Evolutionary conservation across 2,329 filamentous ascomycete species (phyloP).

Genomic region (Penicillium sp.): DNA sequence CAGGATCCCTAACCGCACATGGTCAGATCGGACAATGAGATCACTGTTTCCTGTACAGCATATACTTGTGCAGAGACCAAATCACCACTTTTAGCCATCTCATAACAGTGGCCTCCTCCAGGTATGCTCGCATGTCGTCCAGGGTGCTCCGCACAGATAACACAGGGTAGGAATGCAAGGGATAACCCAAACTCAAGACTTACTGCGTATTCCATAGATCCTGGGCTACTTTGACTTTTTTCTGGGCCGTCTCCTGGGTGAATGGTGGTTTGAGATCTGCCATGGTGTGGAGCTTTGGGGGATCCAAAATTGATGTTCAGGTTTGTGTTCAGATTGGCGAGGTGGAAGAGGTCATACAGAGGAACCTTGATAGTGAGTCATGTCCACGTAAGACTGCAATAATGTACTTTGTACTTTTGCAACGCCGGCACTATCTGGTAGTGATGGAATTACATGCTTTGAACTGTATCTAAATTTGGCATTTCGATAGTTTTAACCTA

Average conservation of each 20-base stretch:
- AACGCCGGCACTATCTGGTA: too few species aligned
- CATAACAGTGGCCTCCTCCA: too few species aligned
- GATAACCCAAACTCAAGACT: constrained; percentile 19
- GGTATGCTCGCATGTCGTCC: constrained; percentile 9
- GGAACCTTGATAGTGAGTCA: neutral
- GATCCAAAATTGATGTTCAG: too few species aligned
- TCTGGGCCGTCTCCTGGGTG: constrained; percentile 66
- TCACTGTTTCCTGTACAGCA: constrained; percentile 14
- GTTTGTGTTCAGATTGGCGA: neutral
- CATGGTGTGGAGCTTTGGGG: constrained; percentile 27
- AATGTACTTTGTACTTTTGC: too few species aligned
- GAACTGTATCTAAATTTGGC: too few species aligned
- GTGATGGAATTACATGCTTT: too few species aligned
- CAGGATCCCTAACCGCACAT: constrained; percentile 56
- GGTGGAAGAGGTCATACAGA: neutral
- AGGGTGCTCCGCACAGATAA: constrained; percentile 17
- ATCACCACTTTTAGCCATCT: neutral
- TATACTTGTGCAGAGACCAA: neutral
- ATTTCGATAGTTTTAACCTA: too few species aligned
- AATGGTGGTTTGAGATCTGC: constrained; percentile 63
- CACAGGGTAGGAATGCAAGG: constrained; percentile 20
- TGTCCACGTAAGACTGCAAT: neutral
- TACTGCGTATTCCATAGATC: constrained; percentile 78
- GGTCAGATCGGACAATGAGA: constrained; percentile 4
- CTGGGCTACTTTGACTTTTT: constrained; percentile 82